Conservation (phyloP, 176 grass and related monocot species). For the Eragrostis curvula region DNA sequence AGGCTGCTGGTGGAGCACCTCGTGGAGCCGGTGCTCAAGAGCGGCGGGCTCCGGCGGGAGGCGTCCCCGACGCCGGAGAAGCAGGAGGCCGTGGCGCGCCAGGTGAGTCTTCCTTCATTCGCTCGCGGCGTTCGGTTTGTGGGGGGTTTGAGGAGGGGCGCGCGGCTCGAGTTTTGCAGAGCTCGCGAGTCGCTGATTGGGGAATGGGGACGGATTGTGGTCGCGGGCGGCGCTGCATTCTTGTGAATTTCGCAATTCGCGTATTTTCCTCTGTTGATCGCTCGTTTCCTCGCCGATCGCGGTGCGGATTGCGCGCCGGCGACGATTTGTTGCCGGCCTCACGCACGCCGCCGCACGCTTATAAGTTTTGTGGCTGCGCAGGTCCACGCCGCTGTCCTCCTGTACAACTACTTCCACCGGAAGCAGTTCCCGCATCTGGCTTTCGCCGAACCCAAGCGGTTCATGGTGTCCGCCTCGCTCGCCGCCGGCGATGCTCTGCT, state of each 20-base stretch:
- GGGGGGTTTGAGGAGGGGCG: background rate
- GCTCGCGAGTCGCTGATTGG: background rate
- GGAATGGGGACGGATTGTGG: background rate
- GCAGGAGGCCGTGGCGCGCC: conserved; percentile 43
- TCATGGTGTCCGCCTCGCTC: conserved; percentile 43
- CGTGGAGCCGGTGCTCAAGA: conserved; percentile 52
- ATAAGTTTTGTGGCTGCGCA: too few relatives aligned
- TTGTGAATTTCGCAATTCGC: background rate
- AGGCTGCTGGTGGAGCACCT: conserved; percentile 64
- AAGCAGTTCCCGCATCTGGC: conserved; percentile 55
- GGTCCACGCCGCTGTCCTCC: conserved; percentile 68
- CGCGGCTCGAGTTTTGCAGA: background rate
- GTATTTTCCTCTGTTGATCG: background rate
- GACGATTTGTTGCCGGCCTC: too few relatives aligned
- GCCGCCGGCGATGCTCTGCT: conserved; percentile 31
- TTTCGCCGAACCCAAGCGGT: conserved; percentile 40
- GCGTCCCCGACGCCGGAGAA: background rate
- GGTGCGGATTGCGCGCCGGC: background rate
- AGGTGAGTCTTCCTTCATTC: conserved; percentile 26
- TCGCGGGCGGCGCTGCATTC: background rate
- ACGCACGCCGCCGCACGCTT: too few relatives aligned
- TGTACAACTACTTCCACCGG: conserved; percentile 84
- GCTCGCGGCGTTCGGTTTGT: background rate
- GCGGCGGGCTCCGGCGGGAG: background rate
- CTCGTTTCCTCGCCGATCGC: background rate